phyloP scores from a whole-genome alignment of 1,139 yeast species.

The Hansenula lynferdii region DNA sequence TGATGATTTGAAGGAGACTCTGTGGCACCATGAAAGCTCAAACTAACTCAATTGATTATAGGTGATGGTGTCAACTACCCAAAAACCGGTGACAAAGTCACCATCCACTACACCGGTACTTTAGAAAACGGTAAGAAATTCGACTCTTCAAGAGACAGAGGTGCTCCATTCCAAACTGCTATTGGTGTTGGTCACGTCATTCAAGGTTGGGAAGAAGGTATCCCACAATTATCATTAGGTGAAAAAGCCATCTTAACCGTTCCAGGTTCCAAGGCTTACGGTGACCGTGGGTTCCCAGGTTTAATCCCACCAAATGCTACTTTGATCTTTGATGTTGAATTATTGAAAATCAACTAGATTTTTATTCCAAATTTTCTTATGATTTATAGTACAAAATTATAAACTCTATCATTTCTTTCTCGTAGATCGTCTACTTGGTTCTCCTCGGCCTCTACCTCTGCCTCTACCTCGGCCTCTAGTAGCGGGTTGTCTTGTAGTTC shows the following conservation, averaged over 20 bases:
- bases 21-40: too few species aligned
- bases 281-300: slow-evolving; percentile 93
- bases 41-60: slow-evolving; percentile 13
- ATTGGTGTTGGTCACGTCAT: slow-evolving; percentile 97
- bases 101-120: slow-evolving; percentile 95
- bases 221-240: slow-evolving; percentile 87
- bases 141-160: slow-evolving; percentile 92
- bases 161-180: slow-evolving; percentile 87
- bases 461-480: too few species aligned
- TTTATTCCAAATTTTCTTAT: too few species aligned
- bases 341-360: slow-evolving; percentile 72
- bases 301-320: slow-evolving; percentile 96
- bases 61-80: slow-evolving; percentile 90
- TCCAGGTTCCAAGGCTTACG: slow-evolving; percentile 93
- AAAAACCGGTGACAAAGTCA: slow-evolving; percentile 76
- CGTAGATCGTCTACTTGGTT: neutral
- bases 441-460: too few species aligned
- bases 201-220: slow-evolving; percentile 92
- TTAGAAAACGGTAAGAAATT: slow-evolving; percentile 92
- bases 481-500: neutral
- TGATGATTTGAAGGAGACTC: neutral
- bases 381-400: neutral
- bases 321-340: slow-evolving; percentile 87
- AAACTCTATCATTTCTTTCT: neutral
- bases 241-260: slow-evolving; percentile 88